Evolutionary conservation across 2,329 filamentous ascomycete species (phyloP).

Genomic region (Myrmaecium sp.): DNA sequence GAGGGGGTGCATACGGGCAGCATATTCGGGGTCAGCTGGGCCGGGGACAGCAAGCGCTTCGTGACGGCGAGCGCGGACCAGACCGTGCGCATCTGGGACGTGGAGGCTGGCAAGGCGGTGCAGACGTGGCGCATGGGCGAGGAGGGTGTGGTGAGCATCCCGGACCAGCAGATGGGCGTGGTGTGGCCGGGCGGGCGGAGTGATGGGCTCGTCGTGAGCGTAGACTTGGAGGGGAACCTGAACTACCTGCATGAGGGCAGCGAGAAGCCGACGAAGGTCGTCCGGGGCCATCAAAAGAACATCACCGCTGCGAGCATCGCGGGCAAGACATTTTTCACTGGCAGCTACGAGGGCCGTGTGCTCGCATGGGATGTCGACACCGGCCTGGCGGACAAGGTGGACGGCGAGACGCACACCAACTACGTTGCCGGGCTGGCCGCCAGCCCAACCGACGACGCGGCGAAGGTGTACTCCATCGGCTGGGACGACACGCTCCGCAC

Average conservation of each 20-base stretch:
- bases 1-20: conserved; percentile 80
- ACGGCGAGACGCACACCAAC: conserved; percentile 71
- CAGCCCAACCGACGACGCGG: conserved; percentile 22
- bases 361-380: conserved; percentile 64
- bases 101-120: conserved; percentile 55
- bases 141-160: conserved; percentile 52
- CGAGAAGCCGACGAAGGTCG: conserved; percentile 47
- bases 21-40: conserved; percentile 85
- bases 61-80: conserved; percentile 89
- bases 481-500: conserved; percentile 88
- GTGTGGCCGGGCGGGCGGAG: conserved; percentile 70
- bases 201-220: conserved; percentile 77
- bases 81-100: conserved; percentile 89
- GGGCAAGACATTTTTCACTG: conserved; percentile 59
- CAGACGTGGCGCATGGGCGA: conserved; percentile 77
- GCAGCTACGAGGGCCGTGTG: conserved; percentile 80
- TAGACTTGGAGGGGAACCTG: conserved; percentile 76
- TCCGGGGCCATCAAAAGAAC: conserved; percentile 82
- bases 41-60: conserved; percentile 67
- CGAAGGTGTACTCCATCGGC: conserved; percentile 61
- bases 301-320: conserved; percentile 59
- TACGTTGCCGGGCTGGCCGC: conserved; percentile 64
- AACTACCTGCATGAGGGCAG: conserved; percentile 70
- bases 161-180: conserved; percentile 85
- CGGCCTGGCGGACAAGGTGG: conserved; percentile 52